Percentiles rank a stretch among this genome's conserved stretches.
Conservation (phyloP, 2,329 filamentous ascomycete species). For the Blastomyces emzantsi region DNA sequence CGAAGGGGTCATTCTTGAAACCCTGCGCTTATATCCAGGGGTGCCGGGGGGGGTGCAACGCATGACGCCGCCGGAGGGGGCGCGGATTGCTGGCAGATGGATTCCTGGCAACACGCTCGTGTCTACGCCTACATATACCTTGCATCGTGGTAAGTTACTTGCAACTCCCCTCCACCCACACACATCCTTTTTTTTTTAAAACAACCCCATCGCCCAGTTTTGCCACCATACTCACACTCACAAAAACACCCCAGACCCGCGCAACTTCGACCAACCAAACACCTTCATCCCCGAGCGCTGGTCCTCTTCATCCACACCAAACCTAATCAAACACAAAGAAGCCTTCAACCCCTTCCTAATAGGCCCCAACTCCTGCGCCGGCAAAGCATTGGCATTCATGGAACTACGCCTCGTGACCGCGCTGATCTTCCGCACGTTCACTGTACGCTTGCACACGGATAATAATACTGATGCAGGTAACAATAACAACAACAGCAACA, state of each 20-base stretch:
- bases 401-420: conserved; percentile 26
- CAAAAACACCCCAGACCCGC: conserved; percentile 1
- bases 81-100: conserved; percentile 22
- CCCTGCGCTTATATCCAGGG: conserved; percentile 28
- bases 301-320: conserved; percentile 12
- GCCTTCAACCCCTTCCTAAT: conserved; percentile 23
- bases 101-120: conserved; percentile 26
- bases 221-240: not conserved
- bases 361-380: conserved; percentile 25
- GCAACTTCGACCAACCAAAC: conserved; percentile 15
- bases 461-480: too few species aligned
- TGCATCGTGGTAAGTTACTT: conserved; percentile 19
- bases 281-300: conserved; percentile 29
- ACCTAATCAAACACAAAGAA: conserved; percentile 18
- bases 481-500: not conserved
- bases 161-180: not conserved
- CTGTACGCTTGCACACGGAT: conserved; percentile 28
- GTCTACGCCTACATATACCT: conserved; percentile 13
- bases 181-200: too few species aligned
- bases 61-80: conserved; percentile 28
- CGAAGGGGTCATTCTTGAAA: conserved; percentile 20
- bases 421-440: conserved; percentile 30
- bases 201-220: too few species aligned
- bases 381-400: conserved; percentile 27
- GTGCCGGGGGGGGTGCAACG: conserved; percentile 24